These are phyloP conservation scores for Sporothrix inflata DNA, from an alignment of 2,329 filamentous ascomycete genomes.

Conservation along the genomic window DNA sequence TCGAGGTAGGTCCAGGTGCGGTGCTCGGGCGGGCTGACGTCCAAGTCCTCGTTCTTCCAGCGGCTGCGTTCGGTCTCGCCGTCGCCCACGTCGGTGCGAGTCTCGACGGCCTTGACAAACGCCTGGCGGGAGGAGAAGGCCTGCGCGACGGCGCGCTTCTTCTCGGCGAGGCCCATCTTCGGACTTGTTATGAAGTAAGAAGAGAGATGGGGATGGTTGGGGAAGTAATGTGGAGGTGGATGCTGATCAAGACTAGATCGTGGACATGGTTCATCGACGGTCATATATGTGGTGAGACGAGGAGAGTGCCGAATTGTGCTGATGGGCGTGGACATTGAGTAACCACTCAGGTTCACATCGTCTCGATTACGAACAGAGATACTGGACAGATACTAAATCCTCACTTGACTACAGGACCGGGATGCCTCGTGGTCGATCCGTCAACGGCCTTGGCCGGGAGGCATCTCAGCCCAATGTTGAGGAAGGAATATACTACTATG, in stretches of 20 bases:
- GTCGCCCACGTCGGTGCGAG: not conserved
- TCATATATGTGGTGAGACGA: not conserved
- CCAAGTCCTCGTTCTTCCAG: constrained; percentile 20
- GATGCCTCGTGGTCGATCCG: constrained; percentile 1
- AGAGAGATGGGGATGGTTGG: not conserved
- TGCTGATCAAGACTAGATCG: not conserved
- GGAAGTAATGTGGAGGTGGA: not conserved
- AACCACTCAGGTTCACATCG: not conserved
- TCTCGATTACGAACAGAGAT: not conserved
- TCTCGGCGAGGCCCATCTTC: not conserved
- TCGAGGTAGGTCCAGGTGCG: constrained; percentile 12
- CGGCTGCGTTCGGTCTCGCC: constrained; percentile 2
- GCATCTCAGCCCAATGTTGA: too few species aligned
- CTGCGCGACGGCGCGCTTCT: not conserved
- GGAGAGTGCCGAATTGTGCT: too few species aligned
- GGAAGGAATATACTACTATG: too few species aligned
- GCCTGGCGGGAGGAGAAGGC: not conserved
- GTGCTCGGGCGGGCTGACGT: constrained; percentile 23
- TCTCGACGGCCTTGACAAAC: constrained; percentile 10
- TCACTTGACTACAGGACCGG: not conserved
- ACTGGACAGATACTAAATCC: not conserved
- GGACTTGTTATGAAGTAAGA: too few species aligned
- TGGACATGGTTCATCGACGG: not conserved
- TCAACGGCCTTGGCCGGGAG: not conserved
- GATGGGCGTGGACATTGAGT: too few species aligned